A percentile compares a stretch with the other conserved stretches of the same genome.
Evolutionary conservation across 257 asterid genomes (phyloP).

Genomic region (Ilex aquifolium): DNA sequence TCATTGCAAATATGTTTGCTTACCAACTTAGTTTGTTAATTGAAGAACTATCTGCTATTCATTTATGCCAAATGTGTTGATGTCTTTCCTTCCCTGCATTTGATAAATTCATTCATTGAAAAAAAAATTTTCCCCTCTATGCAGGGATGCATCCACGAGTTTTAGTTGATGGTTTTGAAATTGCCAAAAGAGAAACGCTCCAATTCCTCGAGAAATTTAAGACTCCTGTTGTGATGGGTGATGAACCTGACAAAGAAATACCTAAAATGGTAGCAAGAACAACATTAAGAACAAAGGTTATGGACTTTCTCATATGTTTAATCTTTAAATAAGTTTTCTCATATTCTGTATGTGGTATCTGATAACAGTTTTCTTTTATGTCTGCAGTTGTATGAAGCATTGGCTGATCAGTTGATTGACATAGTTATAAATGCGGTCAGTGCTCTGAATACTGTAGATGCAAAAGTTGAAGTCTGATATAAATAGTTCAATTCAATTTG

Average conservation of each 20-base stretch:
- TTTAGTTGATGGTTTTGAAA: conserved; percentile 93
- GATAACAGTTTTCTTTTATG: neutral
- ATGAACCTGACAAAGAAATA: conserved; percentile 91
- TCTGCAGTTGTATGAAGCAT: conserved; percentile 74
- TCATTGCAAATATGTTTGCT: neutral
- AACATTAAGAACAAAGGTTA: conserved; percentile 89
- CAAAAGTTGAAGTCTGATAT: too few species aligned
- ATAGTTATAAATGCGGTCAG: conserved; percentile 85
- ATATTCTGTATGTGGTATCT: neutral
- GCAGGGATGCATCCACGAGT: conserved; percentile 99
- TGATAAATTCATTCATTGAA: too few species aligned
- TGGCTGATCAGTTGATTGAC: conserved; percentile 93
- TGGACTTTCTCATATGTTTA: neutral
- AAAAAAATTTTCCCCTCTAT: conserved; percentile 8
- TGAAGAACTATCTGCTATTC: too few species aligned
- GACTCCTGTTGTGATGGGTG: conserved; percentile 90
- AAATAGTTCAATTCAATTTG: too few species aligned
- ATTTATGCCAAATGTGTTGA: too few species aligned
- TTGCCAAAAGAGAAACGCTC: conserved; percentile 87
- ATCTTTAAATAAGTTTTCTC: neutral
- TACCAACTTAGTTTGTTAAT: neutral
- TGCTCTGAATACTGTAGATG: conserved; percentile 9
- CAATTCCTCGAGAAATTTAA: conserved; percentile 87
- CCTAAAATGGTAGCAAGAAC: conserved; percentile 98
- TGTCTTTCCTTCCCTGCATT: neutral